Conservation (phyloP, 768 basidiomycete genomes). For the Daedaleopsis sinensis region DNA sequence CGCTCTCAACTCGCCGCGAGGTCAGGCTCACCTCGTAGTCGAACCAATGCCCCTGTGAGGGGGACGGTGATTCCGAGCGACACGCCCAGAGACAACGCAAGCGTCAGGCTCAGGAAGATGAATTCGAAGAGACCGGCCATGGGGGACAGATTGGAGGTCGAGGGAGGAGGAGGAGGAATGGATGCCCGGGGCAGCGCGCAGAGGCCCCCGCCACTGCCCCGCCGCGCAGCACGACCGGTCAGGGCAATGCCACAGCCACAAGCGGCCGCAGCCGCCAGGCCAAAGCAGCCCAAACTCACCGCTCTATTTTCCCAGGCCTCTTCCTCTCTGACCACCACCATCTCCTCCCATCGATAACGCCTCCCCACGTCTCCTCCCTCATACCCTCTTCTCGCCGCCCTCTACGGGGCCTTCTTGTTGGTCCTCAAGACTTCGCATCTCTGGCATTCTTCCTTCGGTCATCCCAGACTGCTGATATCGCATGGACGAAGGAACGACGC, state of each 20-base stretch:
- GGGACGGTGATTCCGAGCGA: conserved; percentile 58
- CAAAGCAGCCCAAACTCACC: conserved; percentile 20
- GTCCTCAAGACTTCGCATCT: too few species aligned
- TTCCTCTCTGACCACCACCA: conserved; percentile 33
- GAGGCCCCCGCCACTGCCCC: conserved; percentile 3
- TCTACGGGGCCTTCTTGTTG: neutral
- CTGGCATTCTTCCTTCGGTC: too few species aligned
- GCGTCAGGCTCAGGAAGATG: conserved; percentile 42
- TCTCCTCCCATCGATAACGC: conserved; percentile 22
- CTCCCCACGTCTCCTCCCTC: neutral
- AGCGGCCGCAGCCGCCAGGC: conserved; percentile 14
- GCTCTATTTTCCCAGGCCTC: conserved; percentile 26
- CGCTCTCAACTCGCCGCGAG: neutral
- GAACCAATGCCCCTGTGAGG: conserved; percentile 61
- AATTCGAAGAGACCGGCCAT: conserved; percentile 25
- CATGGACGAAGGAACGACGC: too few species aligned
- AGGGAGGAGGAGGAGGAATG: conserved; percentile 1
- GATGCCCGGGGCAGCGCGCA: neutral
- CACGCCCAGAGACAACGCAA: conserved; percentile 58
- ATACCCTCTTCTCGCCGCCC: neutral
- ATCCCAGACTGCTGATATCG: too few species aligned
- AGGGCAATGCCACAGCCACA: conserved; percentile 17
- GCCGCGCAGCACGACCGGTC: conserved; percentile 12
- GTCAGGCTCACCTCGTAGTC: conserved; percentile 59
- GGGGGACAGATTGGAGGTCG: conserved; percentile 19